Evolutionary conservation across 2,329 filamentous ascomycete species (phyloP).

Genomic region (Verticillium klebahnii): DNA sequence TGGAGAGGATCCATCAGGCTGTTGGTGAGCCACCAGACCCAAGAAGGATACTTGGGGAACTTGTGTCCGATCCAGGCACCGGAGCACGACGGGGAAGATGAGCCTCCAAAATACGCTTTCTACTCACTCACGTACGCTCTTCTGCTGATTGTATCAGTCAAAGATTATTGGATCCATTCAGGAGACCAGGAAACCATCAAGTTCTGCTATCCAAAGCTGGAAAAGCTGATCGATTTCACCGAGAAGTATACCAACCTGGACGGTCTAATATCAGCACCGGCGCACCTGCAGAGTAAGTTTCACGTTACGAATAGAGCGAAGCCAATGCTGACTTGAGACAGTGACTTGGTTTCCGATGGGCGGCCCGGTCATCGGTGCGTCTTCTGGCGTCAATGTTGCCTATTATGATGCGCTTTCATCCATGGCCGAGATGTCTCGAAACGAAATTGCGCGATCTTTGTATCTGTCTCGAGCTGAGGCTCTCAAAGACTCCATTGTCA

Average conservation of each 20-base stretch:
- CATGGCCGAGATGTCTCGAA: neutral
- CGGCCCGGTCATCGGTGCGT: slow-evolving; percentile 4
- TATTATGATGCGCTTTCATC: slow-evolving; percentile 7
- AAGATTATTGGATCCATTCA: slow-evolving; percentile 8
- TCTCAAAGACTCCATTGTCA: slow-evolving; percentile 1
- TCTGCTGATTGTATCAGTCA: slow-evolving; percentile 5
- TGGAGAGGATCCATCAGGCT: slow-evolving; percentile 8
- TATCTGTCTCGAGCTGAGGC: neutral
- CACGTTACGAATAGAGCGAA: no score
- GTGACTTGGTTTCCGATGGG: slow-evolving; percentile 9
- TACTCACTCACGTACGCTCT: slow-evolving; percentile 9
- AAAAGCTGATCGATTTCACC: slow-evolving; percentile 3
- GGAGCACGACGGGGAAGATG: neutral
- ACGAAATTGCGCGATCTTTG: neutral
- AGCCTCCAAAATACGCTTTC: slow-evolving; percentile 8
- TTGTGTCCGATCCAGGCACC: slow-evolving; percentile 7
- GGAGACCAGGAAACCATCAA: neutral
- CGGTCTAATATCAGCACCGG: slow-evolving; percentile 5
- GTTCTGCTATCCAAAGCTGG: neutral
- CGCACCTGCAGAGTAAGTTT: slow-evolving; percentile 6
- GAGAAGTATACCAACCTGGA: neutral
- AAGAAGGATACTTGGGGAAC: slow-evolving; percentile 7
- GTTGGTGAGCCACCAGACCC: slow-evolving; percentile 6
- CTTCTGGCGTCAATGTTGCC: slow-evolving; percentile 4
- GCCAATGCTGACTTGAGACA: neutral